Conservation (phyloP, 345 rosid species). For the Boechera stricta region DNA sequence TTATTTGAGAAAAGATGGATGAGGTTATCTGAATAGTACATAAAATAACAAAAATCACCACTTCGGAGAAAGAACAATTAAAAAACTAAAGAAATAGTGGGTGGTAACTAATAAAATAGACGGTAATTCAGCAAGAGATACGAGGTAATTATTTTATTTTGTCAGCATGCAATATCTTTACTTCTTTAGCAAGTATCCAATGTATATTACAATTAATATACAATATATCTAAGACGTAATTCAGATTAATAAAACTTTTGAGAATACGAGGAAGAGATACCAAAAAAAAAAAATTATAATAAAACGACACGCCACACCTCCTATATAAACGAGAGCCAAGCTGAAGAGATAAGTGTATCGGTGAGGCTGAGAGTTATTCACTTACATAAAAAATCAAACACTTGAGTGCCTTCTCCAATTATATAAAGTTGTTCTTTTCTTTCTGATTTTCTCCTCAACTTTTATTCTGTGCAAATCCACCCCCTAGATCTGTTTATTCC, state of each 20-base stretch:
- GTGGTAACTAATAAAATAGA: neutral
- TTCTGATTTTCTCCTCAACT: conserved; percentile 11
- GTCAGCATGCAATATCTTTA: neutral
- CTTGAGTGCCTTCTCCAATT: conserved; percentile 24
- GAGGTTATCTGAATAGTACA: neutral
- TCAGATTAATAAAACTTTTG: neutral
- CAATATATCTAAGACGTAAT: neutral
- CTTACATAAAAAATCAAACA: conserved; percentile 4
- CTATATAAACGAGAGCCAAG: conserved; percentile 34
- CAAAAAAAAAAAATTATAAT: neutral
- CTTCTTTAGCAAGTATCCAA: neutral
- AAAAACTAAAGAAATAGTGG: too few relatives aligned
- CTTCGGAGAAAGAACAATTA: too few relatives aligned
- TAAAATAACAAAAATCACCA: neutral
- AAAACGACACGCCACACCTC: conserved; percentile 35
- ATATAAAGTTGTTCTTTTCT: neutral
- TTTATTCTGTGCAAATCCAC: neutral
- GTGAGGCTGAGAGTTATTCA: conserved; percentile 46
- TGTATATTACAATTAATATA: neutral
- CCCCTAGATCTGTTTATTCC: conserved; percentile 10
- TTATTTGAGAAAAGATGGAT: neutral
- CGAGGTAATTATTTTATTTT: neutral
- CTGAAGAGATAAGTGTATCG: conserved; percentile 24
- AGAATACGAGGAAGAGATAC: conserved; percentile 10
- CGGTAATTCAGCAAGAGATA: neutral